Evolutionary conservation across 2,329 filamentous ascomycete genomes (phyloP).

Genomic region (Penicillium sp.): DNA sequence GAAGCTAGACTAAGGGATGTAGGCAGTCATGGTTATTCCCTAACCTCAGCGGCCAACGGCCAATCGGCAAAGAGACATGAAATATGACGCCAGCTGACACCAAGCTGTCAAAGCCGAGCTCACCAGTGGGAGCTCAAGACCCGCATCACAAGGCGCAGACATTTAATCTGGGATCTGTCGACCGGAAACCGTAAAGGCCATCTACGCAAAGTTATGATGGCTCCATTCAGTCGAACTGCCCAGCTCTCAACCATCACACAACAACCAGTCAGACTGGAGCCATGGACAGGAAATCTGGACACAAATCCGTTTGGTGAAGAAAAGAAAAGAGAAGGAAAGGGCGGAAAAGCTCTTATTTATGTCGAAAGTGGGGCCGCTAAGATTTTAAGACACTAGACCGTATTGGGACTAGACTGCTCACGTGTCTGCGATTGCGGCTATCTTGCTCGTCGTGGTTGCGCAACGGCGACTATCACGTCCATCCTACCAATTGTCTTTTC

Average conservation of each 20-base stretch:
- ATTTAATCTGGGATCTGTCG: constrained; percentile 90
- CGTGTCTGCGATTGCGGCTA: constrained; percentile 15
- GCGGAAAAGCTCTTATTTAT: constrained; percentile 38
- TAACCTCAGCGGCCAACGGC: constrained; percentile 87
- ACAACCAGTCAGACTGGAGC: constrained; percentile 37
- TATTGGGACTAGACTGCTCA: constrained; percentile 11
- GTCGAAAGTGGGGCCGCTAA: constrained; percentile 9
- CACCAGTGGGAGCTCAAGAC: constrained; percentile 71
- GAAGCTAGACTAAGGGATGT: constrained; percentile 53
- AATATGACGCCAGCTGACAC: constrained; percentile 75
- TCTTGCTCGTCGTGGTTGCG: constrained; percentile 3
- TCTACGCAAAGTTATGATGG: constrained; percentile 60
- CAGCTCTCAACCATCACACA: constrained; percentile 75
- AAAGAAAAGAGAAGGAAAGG: constrained; percentile 42
- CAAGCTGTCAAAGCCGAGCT: constrained; percentile 63
- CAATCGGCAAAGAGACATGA: constrained; percentile 81
- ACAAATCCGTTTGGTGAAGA: constrained; percentile 70
- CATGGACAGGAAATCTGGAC: constrained; percentile 72
- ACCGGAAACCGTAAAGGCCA: constrained; percentile 78
- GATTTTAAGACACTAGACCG: constrained; percentile 27
- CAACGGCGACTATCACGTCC: background rate
- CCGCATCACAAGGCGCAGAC: constrained; percentile 52
- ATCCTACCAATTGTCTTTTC: too few relatives aligned
- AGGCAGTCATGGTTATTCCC: constrained; percentile 84
- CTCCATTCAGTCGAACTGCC: constrained; percentile 88